Evolutionary conservation across 768 basidiomycete species (phyloP).

Genomic region (Agrocybe pediades): DNA sequence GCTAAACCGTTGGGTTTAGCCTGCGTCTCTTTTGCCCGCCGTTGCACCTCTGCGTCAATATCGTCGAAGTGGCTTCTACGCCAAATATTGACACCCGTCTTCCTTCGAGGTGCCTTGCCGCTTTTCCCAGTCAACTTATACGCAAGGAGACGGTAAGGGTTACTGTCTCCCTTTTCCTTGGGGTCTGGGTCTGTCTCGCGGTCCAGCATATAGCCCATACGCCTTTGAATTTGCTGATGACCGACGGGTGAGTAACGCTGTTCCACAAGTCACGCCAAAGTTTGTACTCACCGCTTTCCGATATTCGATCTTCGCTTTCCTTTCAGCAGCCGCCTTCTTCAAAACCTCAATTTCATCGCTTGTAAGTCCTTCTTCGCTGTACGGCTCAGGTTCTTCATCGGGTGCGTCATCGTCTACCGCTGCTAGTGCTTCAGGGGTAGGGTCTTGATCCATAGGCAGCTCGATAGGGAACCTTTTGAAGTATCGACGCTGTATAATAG

Average conservation of each 20-base stretch:
- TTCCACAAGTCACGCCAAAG: neutral
- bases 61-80: neutral
- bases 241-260: no score
- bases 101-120: neutral
- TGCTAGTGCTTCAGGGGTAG: neutral
- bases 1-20: no score
- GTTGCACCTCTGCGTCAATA: neutral
- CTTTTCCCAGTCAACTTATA: neutral
- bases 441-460: neutral
- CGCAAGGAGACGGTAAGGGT: neutral
- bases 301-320: no score
- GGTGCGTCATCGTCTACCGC: neutral
- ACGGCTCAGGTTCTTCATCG: neutral
- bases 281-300: neutral
- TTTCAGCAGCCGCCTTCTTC: no score
- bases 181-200: neutral
- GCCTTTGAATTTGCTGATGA: conserved; percentile 5
- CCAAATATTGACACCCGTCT: conserved; percentile 5
- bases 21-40: neutral
- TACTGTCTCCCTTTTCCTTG: conserved; percentile 1
- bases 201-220: neutral
- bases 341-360: no score
- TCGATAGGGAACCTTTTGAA: neutral
- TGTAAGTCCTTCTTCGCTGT: neutral
- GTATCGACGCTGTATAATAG: neutral